Base-by-base conservation (phyloP, 2,329 filamentous ascomycete genomes). In the Akanthomyces muscarius region DNA sequence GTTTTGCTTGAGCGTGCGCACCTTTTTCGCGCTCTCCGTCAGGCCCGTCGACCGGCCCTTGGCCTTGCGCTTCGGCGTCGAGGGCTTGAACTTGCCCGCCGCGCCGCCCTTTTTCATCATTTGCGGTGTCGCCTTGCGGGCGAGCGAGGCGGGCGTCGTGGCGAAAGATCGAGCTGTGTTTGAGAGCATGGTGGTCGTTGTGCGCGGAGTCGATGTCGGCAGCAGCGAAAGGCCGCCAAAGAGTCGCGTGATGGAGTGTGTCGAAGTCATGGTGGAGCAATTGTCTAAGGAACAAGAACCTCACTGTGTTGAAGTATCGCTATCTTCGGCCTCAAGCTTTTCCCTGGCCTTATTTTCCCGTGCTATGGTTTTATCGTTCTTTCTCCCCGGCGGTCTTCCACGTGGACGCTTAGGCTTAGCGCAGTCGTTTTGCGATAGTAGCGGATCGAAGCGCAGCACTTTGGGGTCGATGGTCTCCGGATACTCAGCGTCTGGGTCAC, bases 1-100 rank as follows among this genome's bases (percentile, higher is more conserved):
- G 66, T 81, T 80, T 58, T 76, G 71, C 63, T 76, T 77, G 64
- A 83, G 75, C 64, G 77, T 79, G 56, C 72, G 67, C 69, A 83
- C 77, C 66, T 78, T 77, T n/a, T 69, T 67, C 69, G 75, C 77
- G 64, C 76, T 76, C 55, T 75, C 76, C 30, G 73, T 77, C 51
- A n/a, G 60, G 21, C 45, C 60, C 4, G 38, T n/a, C 38, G 51
- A 13, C 16, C 55, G 55, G 16, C 59, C 59, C 41, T 54, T 53
- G 50, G 59, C 59, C 59, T 54, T 53, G 55, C 67, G 62, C 64
- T 72, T 66, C 69, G 68, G 52, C 69, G 68, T 18, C 23, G 60
- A 67, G 25, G 69, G 66, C 53, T 71, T 71, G 47, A 70, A 65
- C 21, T 56, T 63, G 53, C 44, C 45, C 4, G 33, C 57, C 11